Evolutionary conservation across 257 asterid species (phyloP).

Genomic region (Coffea eugenioides): DNA sequence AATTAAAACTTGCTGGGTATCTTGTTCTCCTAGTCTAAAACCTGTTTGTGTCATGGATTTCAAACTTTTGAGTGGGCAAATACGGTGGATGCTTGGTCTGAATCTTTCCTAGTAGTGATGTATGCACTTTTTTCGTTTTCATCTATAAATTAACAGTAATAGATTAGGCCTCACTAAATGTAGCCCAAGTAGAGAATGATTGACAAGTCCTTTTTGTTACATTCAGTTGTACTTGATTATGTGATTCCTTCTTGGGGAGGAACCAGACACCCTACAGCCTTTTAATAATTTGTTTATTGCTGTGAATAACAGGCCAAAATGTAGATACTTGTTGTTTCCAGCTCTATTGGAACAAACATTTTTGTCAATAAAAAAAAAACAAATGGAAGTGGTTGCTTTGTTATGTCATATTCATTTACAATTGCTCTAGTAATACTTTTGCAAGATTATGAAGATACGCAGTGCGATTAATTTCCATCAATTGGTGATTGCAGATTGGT

Average conservation of each 20-base stretch:
- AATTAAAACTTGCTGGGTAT: background rate
- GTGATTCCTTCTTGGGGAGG: background rate
- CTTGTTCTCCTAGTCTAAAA: background rate
- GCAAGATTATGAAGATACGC: background rate
- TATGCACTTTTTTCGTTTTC: background rate
- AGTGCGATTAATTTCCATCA: conserved; percentile 3
- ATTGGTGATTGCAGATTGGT: conserved; percentile 68
- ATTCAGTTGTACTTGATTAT: background rate
- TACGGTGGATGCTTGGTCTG: background rate
- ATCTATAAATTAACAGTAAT: background rate
- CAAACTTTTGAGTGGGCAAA: background rate
- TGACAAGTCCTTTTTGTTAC: background rate
- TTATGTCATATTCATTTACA: background rate
- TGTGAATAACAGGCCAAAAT: background rate
- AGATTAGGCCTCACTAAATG: background rate
- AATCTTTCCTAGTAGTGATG: background rate
- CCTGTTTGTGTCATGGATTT: background rate
- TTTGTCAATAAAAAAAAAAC: background rate
- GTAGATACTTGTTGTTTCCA: background rate
- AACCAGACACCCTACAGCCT: background rate
- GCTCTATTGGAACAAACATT: background rate
- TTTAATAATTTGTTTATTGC: background rate
- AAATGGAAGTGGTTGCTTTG: background rate
- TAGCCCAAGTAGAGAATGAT: background rate
- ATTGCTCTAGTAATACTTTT: background rate